Base-by-base conservation (phyloP, 768 basidiomycete species). In the Kondoa malvinella region DNA sequence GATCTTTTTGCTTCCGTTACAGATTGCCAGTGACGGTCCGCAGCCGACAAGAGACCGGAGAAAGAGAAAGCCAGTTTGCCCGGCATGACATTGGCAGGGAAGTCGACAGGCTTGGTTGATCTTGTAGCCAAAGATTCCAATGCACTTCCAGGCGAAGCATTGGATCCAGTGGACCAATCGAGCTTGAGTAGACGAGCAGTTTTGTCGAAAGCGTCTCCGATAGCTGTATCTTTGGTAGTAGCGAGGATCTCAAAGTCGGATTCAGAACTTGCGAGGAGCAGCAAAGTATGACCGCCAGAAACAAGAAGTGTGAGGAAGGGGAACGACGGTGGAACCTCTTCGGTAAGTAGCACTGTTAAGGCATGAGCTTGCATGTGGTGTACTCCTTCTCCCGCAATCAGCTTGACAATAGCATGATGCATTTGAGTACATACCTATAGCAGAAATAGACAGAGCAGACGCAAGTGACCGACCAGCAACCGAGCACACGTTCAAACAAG, bases 341-440 rank as follows among this genome's bases (percentile, higher is more conserved):
- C 76, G 0, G 91, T 89, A 16, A 94, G 81, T 29, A 88, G 77
- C 0, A 87, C 81, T 0, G 89, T 92, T 0, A 92, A 79, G 0
- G 92, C 88, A 74, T 95, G 94, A 0, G 88, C 92, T 89, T 92
- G 91, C 92, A 96, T 97, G 74, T 97, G 92, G 77, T 96, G 89
- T 3, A 95, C 88, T 1, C 91, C 40, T 50, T 50, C 12, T 50
- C 8, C 8, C 12, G 40, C 40, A 50, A 50, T 50, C 40, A 50
- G 91, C 1, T 94, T 82, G 2, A 70, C 14, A 8, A 8, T 61
- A 4, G n/a, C 59, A 27, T 8, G 16, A 4, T 12, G 16, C 12
- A 27, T 8, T 8, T 25, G 8, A 8, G 16, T 61, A 27, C 59
- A 8, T 8, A 50, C 40, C 66, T 27, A 71, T 66, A 2, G 94